phyloP scores from a whole-genome alignment of 2,329 filamentous ascomycete species.

The Nothomitra cinnamomea region DNA sequence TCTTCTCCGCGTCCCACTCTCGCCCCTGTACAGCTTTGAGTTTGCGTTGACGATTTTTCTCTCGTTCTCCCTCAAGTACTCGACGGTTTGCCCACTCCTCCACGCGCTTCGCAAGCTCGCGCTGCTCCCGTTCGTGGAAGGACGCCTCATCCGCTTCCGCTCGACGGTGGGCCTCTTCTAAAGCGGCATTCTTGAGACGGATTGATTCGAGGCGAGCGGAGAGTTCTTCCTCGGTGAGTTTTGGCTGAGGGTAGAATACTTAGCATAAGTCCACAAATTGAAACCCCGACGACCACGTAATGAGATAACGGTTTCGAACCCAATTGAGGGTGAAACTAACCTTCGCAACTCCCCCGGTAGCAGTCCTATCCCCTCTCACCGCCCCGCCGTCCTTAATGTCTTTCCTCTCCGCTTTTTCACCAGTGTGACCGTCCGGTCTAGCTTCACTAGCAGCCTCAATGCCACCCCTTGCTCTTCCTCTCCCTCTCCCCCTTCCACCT shows the following conservation, averaged over 20 bases:
- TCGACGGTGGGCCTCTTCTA: slow-evolving; percentile 14
- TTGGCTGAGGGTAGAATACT: slow-evolving; percentile 19
- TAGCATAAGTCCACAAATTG: slow-evolving; percentile 6
- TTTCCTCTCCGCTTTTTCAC: slow-evolving; percentile 15
- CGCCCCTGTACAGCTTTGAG: slow-evolving; percentile 37
- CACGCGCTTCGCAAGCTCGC: slow-evolving; percentile 37
- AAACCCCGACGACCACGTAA: slow-evolving; percentile 2
- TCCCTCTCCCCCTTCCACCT: background rate
- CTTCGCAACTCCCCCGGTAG: slow-evolving; percentile 12
- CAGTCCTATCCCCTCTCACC: slow-evolving; percentile 10
- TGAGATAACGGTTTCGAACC: background rate
- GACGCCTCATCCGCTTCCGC: slow-evolving; percentile 32
- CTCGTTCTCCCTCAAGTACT: slow-evolving; percentile 41
- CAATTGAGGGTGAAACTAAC: slow-evolving; percentile 2
- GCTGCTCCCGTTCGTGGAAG: slow-evolving; percentile 38
- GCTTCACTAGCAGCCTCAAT: background rate
- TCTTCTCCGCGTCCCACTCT: slow-evolving; percentile 44
- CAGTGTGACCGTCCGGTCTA: background rate
- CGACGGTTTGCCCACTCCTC: slow-evolving; percentile 35
- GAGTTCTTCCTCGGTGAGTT: slow-evolving; percentile 42
- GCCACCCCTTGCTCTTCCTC: background rate
- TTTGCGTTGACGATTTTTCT: slow-evolving; percentile 42
- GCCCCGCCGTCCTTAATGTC: slow-evolving; percentile 9
- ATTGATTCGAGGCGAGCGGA: slow-evolving; percentile 36
- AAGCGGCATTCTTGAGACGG: slow-evolving; percentile 14